Evolutionary conservation across 441 rosid genomes (phyloP), one percentile per base, ranked within the genome.

Genomic region (Hypseocharis bilobata): DNA sequence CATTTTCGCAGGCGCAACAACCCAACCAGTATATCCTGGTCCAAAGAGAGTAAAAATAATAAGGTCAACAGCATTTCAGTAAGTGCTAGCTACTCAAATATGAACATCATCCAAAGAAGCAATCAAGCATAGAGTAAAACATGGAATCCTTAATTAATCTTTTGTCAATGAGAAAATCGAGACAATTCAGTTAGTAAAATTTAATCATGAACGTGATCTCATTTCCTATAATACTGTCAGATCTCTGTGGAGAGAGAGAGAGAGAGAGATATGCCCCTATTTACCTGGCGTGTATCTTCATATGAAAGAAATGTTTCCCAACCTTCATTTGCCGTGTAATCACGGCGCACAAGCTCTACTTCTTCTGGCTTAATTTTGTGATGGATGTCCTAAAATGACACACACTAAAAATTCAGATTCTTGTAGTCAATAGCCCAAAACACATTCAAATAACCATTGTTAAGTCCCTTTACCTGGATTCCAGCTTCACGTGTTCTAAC

Each of bases 401-500:
- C 32, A 74, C 42, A 68, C 47, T 51, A 73, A 34, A 40, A 27
- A 8, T 66, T 60, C 63, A 47, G 34, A 20, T 22, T 62, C 27
- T 66, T 64, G 66, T 60, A 64, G 65, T 60, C 28, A 44, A 23
- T 14, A 22, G 20, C n/a, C 65, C 0, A 56, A 38, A 63, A 38
- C 20, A 22, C 25, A 36, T 62, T 42, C 28, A 4, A 34, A 58
- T 13, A 63, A 56, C 14, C 23, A 72, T 5, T 60, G 16, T 20
- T 55, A 29, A 22, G 32, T 55, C 16, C 44, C 32, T 60, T 71
- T 49, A 86, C 99, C 96, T 93, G 99, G 71, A 93, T 93, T 76
- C 99, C 99, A 65, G 99, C 99, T 80, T 93, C 99, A 51, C 96
- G 96, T 51, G 97, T 91, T 57, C 97, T 90, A 60, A 93, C 99